phyloP scores from a whole-genome alignment of 2,329 filamentous ascomycete genomes.

The Colletotrichum sp. region DNA sequence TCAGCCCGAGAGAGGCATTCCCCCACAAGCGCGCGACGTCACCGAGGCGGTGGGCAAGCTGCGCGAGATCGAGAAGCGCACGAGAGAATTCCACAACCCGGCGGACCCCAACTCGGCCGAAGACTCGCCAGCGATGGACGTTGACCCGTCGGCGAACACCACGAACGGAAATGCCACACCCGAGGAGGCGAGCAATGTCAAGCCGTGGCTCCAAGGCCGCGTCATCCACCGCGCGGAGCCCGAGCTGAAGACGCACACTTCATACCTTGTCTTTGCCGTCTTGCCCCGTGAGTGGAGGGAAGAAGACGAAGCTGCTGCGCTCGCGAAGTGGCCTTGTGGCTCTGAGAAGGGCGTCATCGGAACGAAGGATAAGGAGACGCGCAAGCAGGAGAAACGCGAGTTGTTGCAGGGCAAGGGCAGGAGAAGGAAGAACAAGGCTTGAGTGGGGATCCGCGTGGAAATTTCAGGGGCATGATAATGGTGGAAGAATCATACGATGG shows the following conservation, averaged over 20 bases:
- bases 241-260: constrained; percentile 94
- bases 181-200: constrained; percentile 34
- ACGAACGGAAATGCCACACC: constrained; percentile 28
- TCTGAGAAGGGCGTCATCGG: constrained; percentile 58
- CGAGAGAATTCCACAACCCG: constrained; percentile 65
- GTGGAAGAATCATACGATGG: not conserved
- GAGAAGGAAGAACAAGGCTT: constrained; percentile 12
- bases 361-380: constrained; percentile 56
- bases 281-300: constrained; percentile 86
- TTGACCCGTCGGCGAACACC: constrained; percentile 35
- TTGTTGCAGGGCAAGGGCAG: constrained; percentile 46
- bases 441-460: not conserved
- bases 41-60: constrained; percentile 79
- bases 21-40: constrained; percentile 74
- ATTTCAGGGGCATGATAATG: not conserved
- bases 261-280: constrained; percentile 93
- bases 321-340: constrained; percentile 67
- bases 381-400: constrained; percentile 63
- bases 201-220: constrained; percentile 77
- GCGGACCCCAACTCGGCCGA: constrained; percentile 29
- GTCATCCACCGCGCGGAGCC: constrained; percentile 82
- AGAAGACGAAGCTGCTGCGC: constrained; percentile 76
- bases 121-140: constrained; percentile 41
- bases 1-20: constrained; percentile 71
- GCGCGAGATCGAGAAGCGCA: constrained; percentile 73